phyloP scores from a whole-genome alignment of 352 stramenopile genomes.

The Heterotrichella gracilis region DNA sequence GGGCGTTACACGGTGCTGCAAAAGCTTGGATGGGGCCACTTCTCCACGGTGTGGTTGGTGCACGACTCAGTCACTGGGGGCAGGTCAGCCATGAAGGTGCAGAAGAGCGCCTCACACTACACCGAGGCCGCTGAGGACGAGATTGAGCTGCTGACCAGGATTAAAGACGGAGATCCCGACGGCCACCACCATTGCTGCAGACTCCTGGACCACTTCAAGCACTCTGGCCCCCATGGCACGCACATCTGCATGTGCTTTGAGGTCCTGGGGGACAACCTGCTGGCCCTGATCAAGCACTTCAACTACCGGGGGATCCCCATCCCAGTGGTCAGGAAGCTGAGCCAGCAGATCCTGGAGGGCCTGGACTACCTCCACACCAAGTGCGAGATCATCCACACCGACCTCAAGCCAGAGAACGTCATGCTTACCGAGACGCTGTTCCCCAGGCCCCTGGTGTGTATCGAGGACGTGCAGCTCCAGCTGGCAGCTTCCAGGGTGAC shows the following conservation, averaged over 20 bases:
- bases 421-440: constrained; percentile 28
- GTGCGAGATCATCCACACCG: constrained; percentile 95
- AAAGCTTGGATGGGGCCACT: constrained; percentile 97
- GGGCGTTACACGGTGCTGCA: constrained; percentile 65
- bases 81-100: constrained; percentile 24
- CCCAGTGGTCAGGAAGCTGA: constrained; percentile 33
- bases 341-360: constrained; percentile 53
- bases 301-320: constrained; percentile 87
- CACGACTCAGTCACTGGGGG: constrained; percentile 32
- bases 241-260: constrained; percentile 93
- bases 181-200: constrained; percentile 17
- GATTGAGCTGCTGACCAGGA: constrained; percentile 74
- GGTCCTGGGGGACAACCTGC: constrained; percentile 83
- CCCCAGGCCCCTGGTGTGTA: background rate
- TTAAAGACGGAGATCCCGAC: constrained; percentile 21
- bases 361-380: constrained; percentile 81
- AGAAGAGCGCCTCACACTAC: constrained; percentile 19
- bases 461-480: no score
- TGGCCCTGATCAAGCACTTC: constrained; percentile 93
- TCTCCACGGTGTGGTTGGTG: constrained; percentile 93
- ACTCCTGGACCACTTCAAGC: constrained; percentile 69
- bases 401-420: constrained; percentile 97
- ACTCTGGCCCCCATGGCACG: constrained; percentile 62
- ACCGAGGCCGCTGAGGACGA: constrained; percentile 80
- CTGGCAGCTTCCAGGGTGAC: no score